Conservation (phyloP, 495 filamentous ascomycete species). For the Penicillium desertorum region DNA sequence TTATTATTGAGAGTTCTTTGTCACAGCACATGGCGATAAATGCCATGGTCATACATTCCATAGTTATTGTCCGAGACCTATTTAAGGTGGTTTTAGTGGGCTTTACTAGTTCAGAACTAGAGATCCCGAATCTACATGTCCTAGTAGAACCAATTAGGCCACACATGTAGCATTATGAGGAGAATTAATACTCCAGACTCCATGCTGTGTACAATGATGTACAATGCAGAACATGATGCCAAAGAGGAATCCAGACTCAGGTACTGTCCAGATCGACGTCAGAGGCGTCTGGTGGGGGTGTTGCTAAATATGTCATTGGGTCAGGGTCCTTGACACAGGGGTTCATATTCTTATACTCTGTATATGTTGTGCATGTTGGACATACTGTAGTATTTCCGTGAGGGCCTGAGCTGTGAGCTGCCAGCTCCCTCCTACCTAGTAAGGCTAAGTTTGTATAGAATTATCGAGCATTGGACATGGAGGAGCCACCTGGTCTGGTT, state of each 20-base stretch:
- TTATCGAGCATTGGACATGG: neutral
- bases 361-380: neutral
- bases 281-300: constrained; percentile 20
- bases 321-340: neutral
- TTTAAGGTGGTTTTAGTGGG: constrained; percentile 1
- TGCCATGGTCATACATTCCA: neutral
- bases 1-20: constrained; percentile 3
- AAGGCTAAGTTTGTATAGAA: neutral
- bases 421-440: constrained; percentile 3
- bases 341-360: neutral
- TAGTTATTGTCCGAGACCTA: neutral
- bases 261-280: constrained; percentile 20
- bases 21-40: constrained; percentile 3
- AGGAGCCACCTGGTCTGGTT: neutral
- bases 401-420: neutral
- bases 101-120: neutral
- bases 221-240: constrained; percentile 4
- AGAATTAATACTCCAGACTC: too few species aligned
- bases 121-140: neutral
- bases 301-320: constrained; percentile 1
- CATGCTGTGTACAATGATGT: neutral
- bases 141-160: neutral
- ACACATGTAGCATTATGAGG: neutral
- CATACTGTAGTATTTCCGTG: neutral
- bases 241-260: constrained; percentile 27